Evolutionary conservation across 2,329 filamentous ascomycete genomes (phyloP), one percentile per base, ranked within the genome.

Genomic region (Apiospora phragmitis): DNA sequence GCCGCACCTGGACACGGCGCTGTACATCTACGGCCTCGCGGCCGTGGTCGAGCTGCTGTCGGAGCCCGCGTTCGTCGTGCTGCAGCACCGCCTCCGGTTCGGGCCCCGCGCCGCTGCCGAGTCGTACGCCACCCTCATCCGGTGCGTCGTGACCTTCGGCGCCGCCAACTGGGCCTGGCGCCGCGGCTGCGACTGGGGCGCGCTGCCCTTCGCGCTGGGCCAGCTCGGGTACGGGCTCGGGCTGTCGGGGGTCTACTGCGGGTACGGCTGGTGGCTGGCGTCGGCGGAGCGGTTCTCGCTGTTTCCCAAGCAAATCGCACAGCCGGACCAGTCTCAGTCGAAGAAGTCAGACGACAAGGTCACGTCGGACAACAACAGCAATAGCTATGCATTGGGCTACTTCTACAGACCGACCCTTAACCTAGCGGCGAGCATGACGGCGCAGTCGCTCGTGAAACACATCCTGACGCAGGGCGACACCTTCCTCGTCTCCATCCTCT

Each of bases 391-490:
- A 65, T 75, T 86, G 4, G 85, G 85, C 2, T 87, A 88, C 72
- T 94, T 98, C 78, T 92, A 93, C 71, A 84, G 84, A 14, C 88
- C 90, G 1, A 90, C 97, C 1, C 83, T 96, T 38, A 87, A 87
- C 21, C 88, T 98, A 4, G 92, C 92, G 4, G 86, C 88, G n/a
- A 97, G 92, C 77, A 89, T 98, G 80, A 95, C 94, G 82, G 84
- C 94, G 8, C 96, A 99, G 82, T 95, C 93, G 45, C 83, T 94
- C 26, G 90, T 98, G 77, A 99, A 99, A 81, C 95, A 98, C 79
- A 80, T 98, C 68, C 88, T 99, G 68, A 98, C 96, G 0, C 94
- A 98, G 82, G 96, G 95, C 71, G 96, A 99, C 82, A 94, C 94
- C 1, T 89, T 98, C 75, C 90, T 98, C 67, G 92, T 99, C 73